These are phyloP conservation scores for Mucor circinelloides DNA, from an alignment of 371 early-diverging fungal species.

Conservation along the genomic window DNA sequence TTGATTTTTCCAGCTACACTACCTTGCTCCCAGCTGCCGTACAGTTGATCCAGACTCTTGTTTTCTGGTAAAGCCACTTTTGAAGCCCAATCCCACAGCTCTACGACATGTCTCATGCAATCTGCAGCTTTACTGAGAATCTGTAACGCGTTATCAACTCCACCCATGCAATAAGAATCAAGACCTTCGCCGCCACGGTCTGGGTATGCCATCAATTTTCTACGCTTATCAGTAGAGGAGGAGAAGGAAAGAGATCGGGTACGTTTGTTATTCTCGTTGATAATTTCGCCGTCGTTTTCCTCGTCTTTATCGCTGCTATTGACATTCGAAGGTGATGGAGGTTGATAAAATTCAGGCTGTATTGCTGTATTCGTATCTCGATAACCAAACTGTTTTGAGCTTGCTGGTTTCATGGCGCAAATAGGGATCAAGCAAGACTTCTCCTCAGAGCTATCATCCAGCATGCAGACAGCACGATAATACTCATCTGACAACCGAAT, in stretches of 20 bases:
- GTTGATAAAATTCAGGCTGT: slow-evolving; percentile 8
- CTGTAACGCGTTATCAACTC: slow-evolving; percentile 41
- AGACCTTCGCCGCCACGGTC: slow-evolving; percentile 36
- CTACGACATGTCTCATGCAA: slow-evolving; percentile 41
- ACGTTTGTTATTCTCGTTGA: slow-evolving; percentile 1
- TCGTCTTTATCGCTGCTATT: background rate
- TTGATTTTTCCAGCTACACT: background rate
- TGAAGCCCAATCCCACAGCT: slow-evolving; percentile 40
- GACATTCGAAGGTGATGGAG: background rate
- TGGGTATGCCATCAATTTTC: slow-evolving; percentile 2
- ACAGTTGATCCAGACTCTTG: slow-evolving; percentile 19
- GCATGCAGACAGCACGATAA: slow-evolving; percentile 34
- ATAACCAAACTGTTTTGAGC: background rate
- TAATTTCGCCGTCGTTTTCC: background rate
- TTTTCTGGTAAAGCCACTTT: slow-evolving; percentile 7
- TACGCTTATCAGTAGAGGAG: slow-evolving; percentile 2
- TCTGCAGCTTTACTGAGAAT: slow-evolving; percentile 41
- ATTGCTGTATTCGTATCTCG: slow-evolving; percentile 8
- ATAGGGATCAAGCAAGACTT: slow-evolving; percentile 43
- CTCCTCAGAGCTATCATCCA: slow-evolving; percentile 32
- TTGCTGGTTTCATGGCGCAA: slow-evolving; percentile 30
- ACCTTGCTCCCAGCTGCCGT: slow-evolving; percentile 34
- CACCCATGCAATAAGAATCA: slow-evolving; percentile 40
- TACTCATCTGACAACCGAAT: slow-evolving; percentile 37
- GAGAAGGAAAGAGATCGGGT: background rate